Conservation (phyloP, 225 moss, liverwort and hornwort genomes). For the Bryum argenteum region DNA sequence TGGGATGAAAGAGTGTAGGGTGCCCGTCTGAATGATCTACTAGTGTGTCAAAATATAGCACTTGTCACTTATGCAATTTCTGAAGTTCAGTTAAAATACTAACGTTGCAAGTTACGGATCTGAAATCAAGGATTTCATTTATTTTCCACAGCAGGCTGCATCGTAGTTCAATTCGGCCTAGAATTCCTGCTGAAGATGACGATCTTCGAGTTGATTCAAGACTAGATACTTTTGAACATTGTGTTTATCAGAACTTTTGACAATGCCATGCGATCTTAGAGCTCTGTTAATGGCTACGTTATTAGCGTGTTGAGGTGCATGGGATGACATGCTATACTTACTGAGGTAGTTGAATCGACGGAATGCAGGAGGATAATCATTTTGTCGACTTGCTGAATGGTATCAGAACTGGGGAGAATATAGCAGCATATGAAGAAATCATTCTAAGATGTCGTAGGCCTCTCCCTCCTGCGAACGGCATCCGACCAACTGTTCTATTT, state of each 20-base stretch:
- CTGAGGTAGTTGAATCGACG: slow-evolving; percentile 16
- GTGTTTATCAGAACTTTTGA: background rate
- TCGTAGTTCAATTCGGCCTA: background rate
- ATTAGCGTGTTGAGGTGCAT: slow-evolving; percentile 11
- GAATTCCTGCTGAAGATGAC: background rate
- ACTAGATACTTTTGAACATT: background rate
- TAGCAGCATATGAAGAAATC: slow-evolving; percentile 63
- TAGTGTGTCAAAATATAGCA: background rate
- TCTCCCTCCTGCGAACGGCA: slow-evolving; percentile 51
- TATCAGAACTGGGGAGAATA: slow-evolving; percentile 71
- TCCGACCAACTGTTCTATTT: slow-evolving; percentile 65
- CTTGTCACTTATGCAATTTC: background rate
- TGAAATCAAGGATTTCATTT: slow-evolving; percentile 5
- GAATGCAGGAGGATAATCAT: slow-evolving; percentile 53
- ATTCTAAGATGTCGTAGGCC: slow-evolving; percentile 54
- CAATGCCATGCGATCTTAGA: background rate
- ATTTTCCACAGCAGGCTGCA: slow-evolving; percentile 1
- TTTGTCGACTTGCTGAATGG: slow-evolving; percentile 73
- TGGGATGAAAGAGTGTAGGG: background rate
- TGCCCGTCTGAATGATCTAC: background rate
- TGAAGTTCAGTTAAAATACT: background rate
- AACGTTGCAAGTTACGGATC: background rate
- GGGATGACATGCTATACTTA: background rate
- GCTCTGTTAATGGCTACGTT: slow-evolving; percentile 3
- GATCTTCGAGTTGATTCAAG: background rate